Base-by-base conservation (phyloP, 148 eudicot species). In the Chenopodium quinoa region DNA sequence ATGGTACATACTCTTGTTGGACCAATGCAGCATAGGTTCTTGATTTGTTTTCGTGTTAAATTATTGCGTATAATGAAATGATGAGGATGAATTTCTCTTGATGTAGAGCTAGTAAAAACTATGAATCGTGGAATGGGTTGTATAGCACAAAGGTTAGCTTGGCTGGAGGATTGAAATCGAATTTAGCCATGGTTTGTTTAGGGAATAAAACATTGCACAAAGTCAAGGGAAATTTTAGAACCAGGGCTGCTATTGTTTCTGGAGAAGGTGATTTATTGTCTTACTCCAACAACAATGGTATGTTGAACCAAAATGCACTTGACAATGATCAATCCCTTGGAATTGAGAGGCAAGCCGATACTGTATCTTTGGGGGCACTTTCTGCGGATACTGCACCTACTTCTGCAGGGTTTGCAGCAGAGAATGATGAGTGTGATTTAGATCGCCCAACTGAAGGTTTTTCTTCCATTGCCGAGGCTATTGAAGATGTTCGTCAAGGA, bases 401-500 rank as follows among this genome's bases (percentile, higher is more conserved):
- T 19, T 84, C 86, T 71, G 65, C 85, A 19, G 86, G 86, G 48
- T 93, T 93, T 81, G 79, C 88, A 47, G 31, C 68, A 46, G 90
- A 89, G 48, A 80, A 31, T 78, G 93, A 90, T 75, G 99, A 93
- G 79, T 95, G 79, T 78, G 97, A 90, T 84, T 83, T 93, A 75
- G 98, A 93, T 82, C 77, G 64, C 63, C 97, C 97, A 4, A 88
- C 94, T 7, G 70, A 82, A 85, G 98, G 97, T n/a, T 92, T 96
- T 91, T 88, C 98, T 64, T 91, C 97, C n/a, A 87, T 96, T 46
- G 87, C 90, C 22, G 99, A 93, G 78, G 99, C 99, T 58, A 89
- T 96, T 48, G 95, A 96, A 89, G 99, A 96, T 84, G 91, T 96
- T 82, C 92, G 92, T 58, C 87, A 90, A 72, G 99, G 99, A 89